A percentile compares a stretch with the other conserved stretches of the same genome.
Evolutionary conservation across 805 yeast species (phyloP).

Genomic region (Zygosaccharomyces siamensis): DNA sequence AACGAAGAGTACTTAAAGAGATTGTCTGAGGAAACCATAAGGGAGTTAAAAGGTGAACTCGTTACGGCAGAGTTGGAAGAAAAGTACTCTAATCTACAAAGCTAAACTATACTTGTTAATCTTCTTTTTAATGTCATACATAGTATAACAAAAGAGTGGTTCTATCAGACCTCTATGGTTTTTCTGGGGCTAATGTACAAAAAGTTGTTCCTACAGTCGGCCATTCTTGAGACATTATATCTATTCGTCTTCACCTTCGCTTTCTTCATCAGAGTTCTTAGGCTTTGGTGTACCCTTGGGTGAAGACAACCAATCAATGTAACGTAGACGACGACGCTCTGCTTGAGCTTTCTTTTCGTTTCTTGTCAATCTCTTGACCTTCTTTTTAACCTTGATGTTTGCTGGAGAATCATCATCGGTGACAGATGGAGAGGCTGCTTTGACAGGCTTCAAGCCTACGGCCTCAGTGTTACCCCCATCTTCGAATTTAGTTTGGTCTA

Average conservation of each 20-base stretch:
- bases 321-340: conserved; percentile 89
- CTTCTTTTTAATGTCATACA: background rate
- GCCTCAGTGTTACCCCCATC: conserved; percentile 59
- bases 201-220: background rate
- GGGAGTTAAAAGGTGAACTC: conserved; percentile 50
- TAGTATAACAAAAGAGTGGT: background rate
- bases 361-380: conserved; percentile 97
- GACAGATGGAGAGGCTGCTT: conserved; percentile 42
- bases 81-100: conserved; percentile 22
- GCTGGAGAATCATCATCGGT: conserved; percentile 88
- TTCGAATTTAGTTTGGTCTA: conserved; percentile 77
- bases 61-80: conserved; percentile 56
- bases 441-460: conserved; percentile 45
- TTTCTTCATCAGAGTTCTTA: conserved; percentile 81
- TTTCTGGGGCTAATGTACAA: background rate
- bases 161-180: background rate
- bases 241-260: conserved; percentile 14
- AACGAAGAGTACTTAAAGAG: conserved; percentile 37
- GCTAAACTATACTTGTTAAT: background rate
- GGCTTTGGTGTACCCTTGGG: conserved; percentile 99
- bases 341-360: conserved; percentile 89
- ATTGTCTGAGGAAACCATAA: conserved; percentile 45
- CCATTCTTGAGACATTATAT: background rate
- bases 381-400: conserved; percentile 83
- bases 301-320: conserved; percentile 88